A percentile compares a stretch with the other conserved stretches of the same genome.
Conservation (phyloP, 768 basidiomycete genomes). For the Boletus subcaerulescens region DNA sequence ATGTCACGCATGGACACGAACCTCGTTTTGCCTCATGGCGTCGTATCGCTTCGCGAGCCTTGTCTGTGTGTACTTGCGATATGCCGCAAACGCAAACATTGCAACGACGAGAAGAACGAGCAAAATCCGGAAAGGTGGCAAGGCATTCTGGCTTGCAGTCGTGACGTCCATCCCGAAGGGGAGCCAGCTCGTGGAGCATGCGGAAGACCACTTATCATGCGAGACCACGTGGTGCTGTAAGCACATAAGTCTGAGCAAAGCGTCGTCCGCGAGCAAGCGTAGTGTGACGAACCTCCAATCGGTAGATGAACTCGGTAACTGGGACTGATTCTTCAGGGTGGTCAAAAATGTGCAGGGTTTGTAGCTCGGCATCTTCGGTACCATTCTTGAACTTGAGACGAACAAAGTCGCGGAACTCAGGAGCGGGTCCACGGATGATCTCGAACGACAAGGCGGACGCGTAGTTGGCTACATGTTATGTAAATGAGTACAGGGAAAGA, state of each 20-base stretch:
- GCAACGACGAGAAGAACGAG: slow-evolving; percentile 13
- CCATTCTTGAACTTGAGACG: slow-evolving; percentile 84
- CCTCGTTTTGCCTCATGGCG: slow-evolving; percentile 7
- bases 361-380: slow-evolving; percentile 51
- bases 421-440: slow-evolving; percentile 69
- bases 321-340: slow-evolving; percentile 66
- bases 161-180: slow-evolving; percentile 13
- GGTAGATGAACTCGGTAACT: slow-evolving; percentile 80
- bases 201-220: slow-evolving; percentile 39
- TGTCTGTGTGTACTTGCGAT: slow-evolving; percentile 7
- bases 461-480: slow-evolving; percentile 52
- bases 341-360: slow-evolving; percentile 66
- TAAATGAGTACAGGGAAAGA: background rate
- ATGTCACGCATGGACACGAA: background rate
- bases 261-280: too few relatives aligned
- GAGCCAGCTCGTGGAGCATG: slow-evolving; percentile 34
- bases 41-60: slow-evolving; percentile 10
- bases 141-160: background rate
- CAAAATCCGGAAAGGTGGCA: background rate
- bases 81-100: slow-evolving; percentile 11
- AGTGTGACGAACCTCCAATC: slow-evolving; percentile 56
- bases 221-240: slow-evolving; percentile 37
- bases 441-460: slow-evolving; percentile 73
- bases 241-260: background rate
- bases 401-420: slow-evolving; percentile 74